phyloP scores from a whole-genome alignment of 257 asterid genomes.

The Fraxinus pennsylvanica region DNA sequence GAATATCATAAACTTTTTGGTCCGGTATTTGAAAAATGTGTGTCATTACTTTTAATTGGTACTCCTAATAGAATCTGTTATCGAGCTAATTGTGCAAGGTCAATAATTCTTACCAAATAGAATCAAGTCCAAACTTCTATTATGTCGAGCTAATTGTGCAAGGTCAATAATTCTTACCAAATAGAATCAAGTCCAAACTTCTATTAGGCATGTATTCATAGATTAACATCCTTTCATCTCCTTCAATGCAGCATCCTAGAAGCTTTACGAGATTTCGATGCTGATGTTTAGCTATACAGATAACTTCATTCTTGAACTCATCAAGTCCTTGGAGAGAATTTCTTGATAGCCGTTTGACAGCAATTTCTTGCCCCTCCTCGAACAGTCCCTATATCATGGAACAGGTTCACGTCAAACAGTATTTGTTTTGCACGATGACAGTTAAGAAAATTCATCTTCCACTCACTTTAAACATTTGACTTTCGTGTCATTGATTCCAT shows the following conservation, averaged over 20 bases:
- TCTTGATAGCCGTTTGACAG: conserved; percentile 26
- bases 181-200: conserved; percentile 21
- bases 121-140: conserved; percentile 24
- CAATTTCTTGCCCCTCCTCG: conserved; percentile 21
- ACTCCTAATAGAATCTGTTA: not conserved
- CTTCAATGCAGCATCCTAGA: conserved; percentile 27
- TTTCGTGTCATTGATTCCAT: no score
- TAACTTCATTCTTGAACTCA: conserved; percentile 31
- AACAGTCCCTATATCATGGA: not conserved
- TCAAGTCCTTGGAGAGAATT: conserved; percentile 26
- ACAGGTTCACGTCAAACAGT: no score
- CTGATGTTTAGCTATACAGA: conserved; percentile 25
- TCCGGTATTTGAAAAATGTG: no score
- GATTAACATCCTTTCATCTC: conserved; percentile 21
- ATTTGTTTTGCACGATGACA: not conserved
- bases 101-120: not conserved
- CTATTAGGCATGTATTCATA: conserved; percentile 32
- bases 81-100: no score
- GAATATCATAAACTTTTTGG: no score
- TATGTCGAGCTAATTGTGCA: not conserved
- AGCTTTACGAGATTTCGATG: conserved; percentile 24
- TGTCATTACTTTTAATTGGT: not conserved
- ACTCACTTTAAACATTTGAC: no score
- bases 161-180: not conserved
- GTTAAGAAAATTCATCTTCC: no score